These are phyloP conservation scores for Suillus sp. DNA, from an alignment of 768 basidiomycete species.

Conservation along the genomic window DNA sequence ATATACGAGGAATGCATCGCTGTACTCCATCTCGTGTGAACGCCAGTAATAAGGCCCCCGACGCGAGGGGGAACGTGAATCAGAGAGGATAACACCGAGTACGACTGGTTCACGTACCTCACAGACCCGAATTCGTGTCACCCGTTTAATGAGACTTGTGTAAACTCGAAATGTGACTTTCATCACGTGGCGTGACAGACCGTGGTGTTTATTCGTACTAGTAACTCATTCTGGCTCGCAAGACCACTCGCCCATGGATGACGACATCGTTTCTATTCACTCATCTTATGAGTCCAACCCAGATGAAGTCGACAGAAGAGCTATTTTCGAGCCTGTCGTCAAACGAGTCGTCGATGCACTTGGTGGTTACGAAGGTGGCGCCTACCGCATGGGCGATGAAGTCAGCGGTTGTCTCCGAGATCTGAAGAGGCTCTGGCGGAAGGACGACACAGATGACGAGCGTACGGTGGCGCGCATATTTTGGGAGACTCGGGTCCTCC, in stretches of 20 bases:
- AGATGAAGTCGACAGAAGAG: constrained; percentile 44
- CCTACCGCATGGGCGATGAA: constrained; percentile 80
- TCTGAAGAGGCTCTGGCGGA: constrained; percentile 93
- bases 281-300: constrained; percentile 29
- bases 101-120: background rate
- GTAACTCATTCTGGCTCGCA: background rate
- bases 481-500: constrained; percentile 82
- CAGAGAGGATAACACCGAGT: background rate
- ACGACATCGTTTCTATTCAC: constrained; percentile 38
- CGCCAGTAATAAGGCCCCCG: background rate
- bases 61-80: background rate
- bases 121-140: background rate
- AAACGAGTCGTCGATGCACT: constrained; percentile 78
- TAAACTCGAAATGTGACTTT: constrained; percentile 9
- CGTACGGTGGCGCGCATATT: constrained; percentile 93
- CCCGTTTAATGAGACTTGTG: background rate
- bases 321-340: constrained; percentile 67
- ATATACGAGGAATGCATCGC: too few species aligned
- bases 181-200: constrained; percentile 31
- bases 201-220: constrained; percentile 22
- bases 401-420: constrained; percentile 87
- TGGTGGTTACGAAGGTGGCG: constrained; percentile 68
- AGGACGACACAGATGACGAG: constrained; percentile 96
- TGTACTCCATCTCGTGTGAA: background rate
- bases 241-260: constrained; percentile 24